These are phyloP conservation scores for Scedosporium aurantiacum DNA, from an alignment of 2,329 filamentous ascomycete genomes.

Conservation along the genomic window DNA sequence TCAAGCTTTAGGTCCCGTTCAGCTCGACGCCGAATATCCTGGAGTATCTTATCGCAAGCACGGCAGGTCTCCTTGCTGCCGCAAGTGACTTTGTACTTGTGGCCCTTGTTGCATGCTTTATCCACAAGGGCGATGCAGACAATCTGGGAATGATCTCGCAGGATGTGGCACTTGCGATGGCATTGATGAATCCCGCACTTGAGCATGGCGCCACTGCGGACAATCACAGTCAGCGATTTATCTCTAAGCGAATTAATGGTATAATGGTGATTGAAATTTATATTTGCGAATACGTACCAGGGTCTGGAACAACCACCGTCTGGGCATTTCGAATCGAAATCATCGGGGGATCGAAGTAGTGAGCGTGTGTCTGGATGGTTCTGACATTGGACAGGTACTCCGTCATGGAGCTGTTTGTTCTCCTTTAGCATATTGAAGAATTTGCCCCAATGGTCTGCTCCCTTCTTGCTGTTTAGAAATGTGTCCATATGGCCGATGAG, in stretches of 20 bases:
- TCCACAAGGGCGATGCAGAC: slow-evolving; percentile 24
- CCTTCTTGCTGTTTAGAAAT: slow-evolving; percentile 43
- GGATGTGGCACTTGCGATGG: slow-evolving; percentile 47
- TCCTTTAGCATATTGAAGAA: slow-evolving; percentile 46
- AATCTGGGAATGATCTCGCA: slow-evolving; percentile 43
- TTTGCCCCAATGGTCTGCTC: slow-evolving; percentile 37
- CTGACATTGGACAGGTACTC: slow-evolving; percentile 49
- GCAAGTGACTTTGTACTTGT: slow-evolving; percentile 38
- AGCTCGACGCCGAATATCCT: slow-evolving; percentile 28
- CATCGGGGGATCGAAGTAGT: slow-evolving; percentile 32
- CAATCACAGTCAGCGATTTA: not conserved
- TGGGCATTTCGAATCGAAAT: slow-evolving; percentile 52
- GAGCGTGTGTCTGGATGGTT: slow-evolving; percentile 40
- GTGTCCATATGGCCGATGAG: slow-evolving; percentile 60
- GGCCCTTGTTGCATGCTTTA: slow-evolving; percentile 38
- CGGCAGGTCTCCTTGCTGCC: slow-evolving; percentile 29
- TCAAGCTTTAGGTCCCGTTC: slow-evolving; percentile 41
- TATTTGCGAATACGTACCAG: slow-evolving; percentile 26
- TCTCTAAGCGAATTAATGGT: not conserved
- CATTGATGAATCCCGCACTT: slow-evolving; percentile 51
- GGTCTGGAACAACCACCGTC: slow-evolving; percentile 57
- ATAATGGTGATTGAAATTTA: not conserved
- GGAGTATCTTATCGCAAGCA: slow-evolving; percentile 40
- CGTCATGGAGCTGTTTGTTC: slow-evolving; percentile 43
- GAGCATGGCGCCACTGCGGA: slow-evolving; percentile 33